Percentiles rank a stretch among this genome's conserved stretches.
Evolutionary conservation across 192 early-diverging fungal genomes (phyloP).

Genomic region (Linnemannia elongata): DNA sequence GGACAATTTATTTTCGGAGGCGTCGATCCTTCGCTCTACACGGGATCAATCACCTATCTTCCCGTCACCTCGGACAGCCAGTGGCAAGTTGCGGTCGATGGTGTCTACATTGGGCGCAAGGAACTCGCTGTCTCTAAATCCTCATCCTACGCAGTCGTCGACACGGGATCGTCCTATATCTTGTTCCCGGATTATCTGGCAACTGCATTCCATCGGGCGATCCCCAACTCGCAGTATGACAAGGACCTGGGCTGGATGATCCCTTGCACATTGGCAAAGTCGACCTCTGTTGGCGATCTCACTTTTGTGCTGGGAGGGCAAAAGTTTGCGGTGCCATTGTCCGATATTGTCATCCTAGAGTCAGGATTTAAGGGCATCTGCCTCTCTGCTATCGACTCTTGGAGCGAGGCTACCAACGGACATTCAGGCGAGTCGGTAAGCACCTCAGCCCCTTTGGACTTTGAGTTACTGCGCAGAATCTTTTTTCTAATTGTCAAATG

Average conservation of each 20-base stretch:
- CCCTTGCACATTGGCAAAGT: slow-evolving; percentile 41
- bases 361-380: slow-evolving; percentile 42
- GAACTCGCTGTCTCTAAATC: slow-evolving; percentile 28
- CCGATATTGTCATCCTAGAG: slow-evolving; percentile 46
- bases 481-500: neutral
- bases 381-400: slow-evolving; percentile 49
- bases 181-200: slow-evolving; percentile 55
- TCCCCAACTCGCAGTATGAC: slow-evolving; percentile 45
- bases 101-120: slow-evolving; percentile 42
- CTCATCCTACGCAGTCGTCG: slow-evolving; percentile 65
- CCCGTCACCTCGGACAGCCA: slow-evolving; percentile 66
- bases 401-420: slow-evolving; percentile 31
- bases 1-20: slow-evolving; percentile 95
- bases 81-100: slow-evolving; percentile 67
- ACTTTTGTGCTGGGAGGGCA: slow-evolving; percentile 35
- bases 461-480: slow-evolving; percentile 12
- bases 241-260: slow-evolving; percentile 40
- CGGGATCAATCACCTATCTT: slow-evolving; percentile 59
- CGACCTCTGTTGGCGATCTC: slow-evolving; percentile 37
- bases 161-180: slow-evolving; percentile 73
- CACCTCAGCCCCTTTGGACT: slow-evolving; percentile 40
- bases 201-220: slow-evolving; percentile 38
- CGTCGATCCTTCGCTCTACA: slow-evolving; percentile 66
- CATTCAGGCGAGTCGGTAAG: slow-evolving; percentile 46
- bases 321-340: slow-evolving; percentile 38